Percentiles rank a stretch among this genome's conserved stretches.
phyloP scores from a whole-genome alignment of 805 yeast species.

The Sugiyamaella boreocaroliniensis region DNA sequence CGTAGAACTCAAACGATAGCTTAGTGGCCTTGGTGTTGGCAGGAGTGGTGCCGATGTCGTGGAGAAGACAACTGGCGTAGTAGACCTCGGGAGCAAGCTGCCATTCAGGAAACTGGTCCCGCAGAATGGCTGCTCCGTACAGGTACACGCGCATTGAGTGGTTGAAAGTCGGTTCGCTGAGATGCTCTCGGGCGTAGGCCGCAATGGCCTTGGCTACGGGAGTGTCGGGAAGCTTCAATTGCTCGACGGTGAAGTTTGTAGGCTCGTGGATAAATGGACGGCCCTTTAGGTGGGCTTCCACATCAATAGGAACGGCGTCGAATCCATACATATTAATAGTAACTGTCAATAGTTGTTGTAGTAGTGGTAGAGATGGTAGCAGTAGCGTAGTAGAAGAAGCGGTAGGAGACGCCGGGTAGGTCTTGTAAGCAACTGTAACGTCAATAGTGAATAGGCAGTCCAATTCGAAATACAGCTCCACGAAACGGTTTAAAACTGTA shows the following conservation, averaged over 20 bases:
- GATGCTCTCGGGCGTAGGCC: constrained; percentile 10
- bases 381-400: no score
- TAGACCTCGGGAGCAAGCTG: constrained; percentile 15
- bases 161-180: constrained; percentile 13
- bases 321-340: constrained; percentile 10
- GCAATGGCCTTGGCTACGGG: constrained; percentile 5
- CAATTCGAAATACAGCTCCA: no score
- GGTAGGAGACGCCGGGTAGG: no score
- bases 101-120: constrained; percentile 20
- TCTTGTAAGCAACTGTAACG: no score
- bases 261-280: constrained; percentile 2
- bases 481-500: no score
- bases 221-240: constrained; percentile 3
- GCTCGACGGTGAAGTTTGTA: not conserved
- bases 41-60: constrained; percentile 22
- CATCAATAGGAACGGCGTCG: constrained; percentile 11
- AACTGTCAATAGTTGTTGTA: no score
- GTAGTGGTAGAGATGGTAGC: no score
- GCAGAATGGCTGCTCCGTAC: constrained; percentile 15
- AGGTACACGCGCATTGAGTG: constrained; percentile 15
- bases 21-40: constrained; percentile 16
- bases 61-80: constrained; percentile 17
- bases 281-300: constrained; percentile 2
- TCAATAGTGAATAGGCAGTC: no score
- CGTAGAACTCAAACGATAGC: constrained; percentile 23